phyloP scores from a whole-genome alignment of 768 basidiomycete species.

The Neoboletus brunneissimus region DNA sequence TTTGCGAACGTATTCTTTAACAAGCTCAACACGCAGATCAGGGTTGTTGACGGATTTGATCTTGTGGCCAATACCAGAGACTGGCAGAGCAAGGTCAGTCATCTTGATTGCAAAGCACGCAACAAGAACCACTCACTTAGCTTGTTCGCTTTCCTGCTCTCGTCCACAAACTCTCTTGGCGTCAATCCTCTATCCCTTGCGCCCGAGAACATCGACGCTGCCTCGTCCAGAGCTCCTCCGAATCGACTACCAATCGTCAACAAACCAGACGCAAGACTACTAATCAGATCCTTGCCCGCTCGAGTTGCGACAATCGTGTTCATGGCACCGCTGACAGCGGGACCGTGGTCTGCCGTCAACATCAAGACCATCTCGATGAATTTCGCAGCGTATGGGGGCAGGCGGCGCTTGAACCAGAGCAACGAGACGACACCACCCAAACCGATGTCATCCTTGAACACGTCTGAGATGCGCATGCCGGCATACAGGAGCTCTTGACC shows the following conservation, averaged over 20 bases:
- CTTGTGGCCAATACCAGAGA: conserved; percentile 99
- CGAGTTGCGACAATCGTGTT: conserved; percentile 99
- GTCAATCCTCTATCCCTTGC: conserved; percentile 90
- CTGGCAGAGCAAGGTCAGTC: conserved; percentile 34
- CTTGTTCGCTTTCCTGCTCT: conserved; percentile 89
- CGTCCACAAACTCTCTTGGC: conserved; percentile 97
- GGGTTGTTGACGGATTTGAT: conserved; percentile 99
- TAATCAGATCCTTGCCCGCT: conserved; percentile 99
- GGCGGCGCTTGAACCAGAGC: conserved; percentile 95
- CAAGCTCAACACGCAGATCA: conserved; percentile 87
- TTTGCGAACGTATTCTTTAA: conserved; percentile 93
- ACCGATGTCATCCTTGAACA: conserved; percentile 97
- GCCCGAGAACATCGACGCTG: conserved; percentile 91
- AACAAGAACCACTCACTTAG: conserved; percentile 58
- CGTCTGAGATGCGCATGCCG: conserved; percentile 98
- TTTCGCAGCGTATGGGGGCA: conserved; percentile 92
- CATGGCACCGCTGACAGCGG: conserved; percentile 98
- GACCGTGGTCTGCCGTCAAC: conserved; percentile 98
- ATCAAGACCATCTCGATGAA: conserved; percentile 99
- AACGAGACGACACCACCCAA: conserved; percentile 94
- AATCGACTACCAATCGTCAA: conserved; percentile 98
- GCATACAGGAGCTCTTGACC: conserved; percentile 98
- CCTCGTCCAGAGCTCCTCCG: conserved; percentile 98
- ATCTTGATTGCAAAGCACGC: not conserved
- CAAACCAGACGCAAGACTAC: conserved; percentile 92